These are phyloP conservation scores for Corylus avellana DNA, from an alignment of 306 rosid species.

Conservation along the genomic window DNA sequence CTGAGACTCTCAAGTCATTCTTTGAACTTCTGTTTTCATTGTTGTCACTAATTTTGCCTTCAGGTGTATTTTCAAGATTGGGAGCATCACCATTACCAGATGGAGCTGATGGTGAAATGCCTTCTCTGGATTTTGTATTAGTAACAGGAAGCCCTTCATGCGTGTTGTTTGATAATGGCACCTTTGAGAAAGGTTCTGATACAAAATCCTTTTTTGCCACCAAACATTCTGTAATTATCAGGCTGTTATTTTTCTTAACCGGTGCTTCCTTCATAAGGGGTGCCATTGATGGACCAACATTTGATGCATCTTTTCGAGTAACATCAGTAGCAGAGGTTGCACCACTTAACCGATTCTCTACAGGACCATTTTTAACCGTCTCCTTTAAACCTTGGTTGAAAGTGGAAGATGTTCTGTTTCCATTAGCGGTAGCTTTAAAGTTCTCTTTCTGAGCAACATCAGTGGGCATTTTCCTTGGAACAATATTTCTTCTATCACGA, in stretches of 20 bases:
- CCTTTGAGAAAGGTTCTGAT: conserved; percentile 32
- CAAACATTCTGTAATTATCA: conserved; percentile 24
- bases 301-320: conserved; percentile 37
- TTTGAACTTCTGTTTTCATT: conserved; percentile 33
- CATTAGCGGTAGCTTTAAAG: conserved; percentile 38
- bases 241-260: conserved; percentile 24
- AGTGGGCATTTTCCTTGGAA: conserved; percentile 51
- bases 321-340: conserved; percentile 27
- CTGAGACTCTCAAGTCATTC: conserved; percentile 27
- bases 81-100: conserved; percentile 26
- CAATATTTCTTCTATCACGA: conserved; percentile 65
- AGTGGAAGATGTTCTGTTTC: conserved; percentile 27
- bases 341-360: conserved; percentile 31
- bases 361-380: conserved; percentile 35
- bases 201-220: conserved; percentile 31
- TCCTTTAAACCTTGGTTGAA: conserved; percentile 42
- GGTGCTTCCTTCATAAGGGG: conserved; percentile 29
- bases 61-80: conserved; percentile 31
- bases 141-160: conserved; percentile 24
- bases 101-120: conserved; percentile 29
- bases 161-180: conserved; percentile 20
- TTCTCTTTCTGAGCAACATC: conserved; percentile 52
- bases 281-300: conserved; percentile 31
- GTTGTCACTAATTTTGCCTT: conserved; percentile 11
- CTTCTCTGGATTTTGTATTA: conserved; percentile 30